Conservation (phyloP, 768 basidiomycete species). For the Kwoniella newhampshirensis region DNA sequence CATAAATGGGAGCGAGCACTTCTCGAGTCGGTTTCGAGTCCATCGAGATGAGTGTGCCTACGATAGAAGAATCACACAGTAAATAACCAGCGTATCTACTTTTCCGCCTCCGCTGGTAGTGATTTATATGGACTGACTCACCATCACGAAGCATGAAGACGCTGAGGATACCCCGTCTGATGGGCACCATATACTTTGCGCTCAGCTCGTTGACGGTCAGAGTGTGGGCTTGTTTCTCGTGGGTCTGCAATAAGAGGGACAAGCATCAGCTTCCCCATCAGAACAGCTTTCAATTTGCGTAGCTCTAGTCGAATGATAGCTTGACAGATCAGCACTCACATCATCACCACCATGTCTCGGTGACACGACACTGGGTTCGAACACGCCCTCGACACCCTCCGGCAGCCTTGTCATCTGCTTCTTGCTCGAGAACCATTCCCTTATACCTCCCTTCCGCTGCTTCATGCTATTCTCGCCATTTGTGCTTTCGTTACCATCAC, state of each 20-base stretch:
- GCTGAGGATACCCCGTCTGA: slow-evolving; percentile 46
- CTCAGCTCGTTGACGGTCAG: slow-evolving; percentile 48
- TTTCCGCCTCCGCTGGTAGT: too few relatives aligned
- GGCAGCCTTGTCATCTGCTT: slow-evolving; percentile 31
- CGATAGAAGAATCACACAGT: neutral
- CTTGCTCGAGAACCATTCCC: neutral
- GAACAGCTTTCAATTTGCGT: too few relatives aligned
- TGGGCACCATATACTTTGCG: slow-evolving; percentile 52
- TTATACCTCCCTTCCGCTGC: slow-evolving; percentile 4
- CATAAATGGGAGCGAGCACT: slow-evolving; percentile 49
- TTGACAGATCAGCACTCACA: slow-evolving; percentile 3
- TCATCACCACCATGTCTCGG: slow-evolving; percentile 23
- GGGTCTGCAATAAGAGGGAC: slow-evolving; percentile 14
- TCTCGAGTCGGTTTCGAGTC: slow-evolving; percentile 31
- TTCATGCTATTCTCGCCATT: neutral
- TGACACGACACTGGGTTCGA: slow-evolving; percentile 38
- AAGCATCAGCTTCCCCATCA: too few relatives aligned
- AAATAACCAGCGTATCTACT: neutral
- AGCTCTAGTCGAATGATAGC: too few relatives aligned
- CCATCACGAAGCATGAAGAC: slow-evolving; percentile 52
- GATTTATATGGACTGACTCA: slow-evolving; percentile 20
- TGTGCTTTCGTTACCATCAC: neutral
- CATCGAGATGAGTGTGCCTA: slow-evolving; percentile 51
- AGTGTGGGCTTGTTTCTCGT: slow-evolving; percentile 43
- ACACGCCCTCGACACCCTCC: slow-evolving; percentile 52